Percentiles rank a stretch among this genome's conserved stretches.
phyloP scores from a whole-genome alignment of 2,329 filamentous ascomycete genomes.

The Cladorrhinum sp. region DNA sequence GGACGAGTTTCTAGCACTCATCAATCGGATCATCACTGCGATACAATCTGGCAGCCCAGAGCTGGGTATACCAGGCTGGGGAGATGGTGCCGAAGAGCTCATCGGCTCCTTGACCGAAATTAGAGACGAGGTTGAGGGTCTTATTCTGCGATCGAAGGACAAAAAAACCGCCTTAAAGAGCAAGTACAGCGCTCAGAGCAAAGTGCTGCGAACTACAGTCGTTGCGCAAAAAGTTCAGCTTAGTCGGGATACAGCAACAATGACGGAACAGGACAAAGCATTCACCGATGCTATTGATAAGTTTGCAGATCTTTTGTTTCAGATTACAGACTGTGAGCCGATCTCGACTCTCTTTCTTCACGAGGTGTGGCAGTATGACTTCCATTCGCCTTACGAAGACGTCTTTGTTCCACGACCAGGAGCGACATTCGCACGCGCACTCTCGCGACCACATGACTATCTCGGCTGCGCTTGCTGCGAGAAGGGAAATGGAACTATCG shows the following conservation, averaged over 20 bases:
- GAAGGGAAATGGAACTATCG: conserved; percentile 46
- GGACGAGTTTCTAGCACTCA: conserved; percentile 42
- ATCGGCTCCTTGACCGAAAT: conserved; percentile 39
- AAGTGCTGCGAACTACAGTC: conserved; percentile 71
- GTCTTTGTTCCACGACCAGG: conserved; percentile 74
- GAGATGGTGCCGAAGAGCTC: conserved; percentile 34
- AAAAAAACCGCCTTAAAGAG: conserved; percentile 59
- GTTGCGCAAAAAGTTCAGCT: conserved; percentile 79
- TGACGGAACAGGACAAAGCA: conserved; percentile 67
- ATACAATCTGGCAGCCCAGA: conserved; percentile 37
- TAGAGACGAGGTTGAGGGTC: conserved; percentile 43
- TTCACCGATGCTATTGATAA: conserved; percentile 65
- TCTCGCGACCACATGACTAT: conserved; percentile 73
- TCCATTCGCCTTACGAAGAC: conserved; percentile 64
- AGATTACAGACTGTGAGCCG: conserved; percentile 35
- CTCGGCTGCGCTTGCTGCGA: conserved; percentile 69
- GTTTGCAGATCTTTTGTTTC: conserved; percentile 49
- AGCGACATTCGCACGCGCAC: conserved; percentile 65
- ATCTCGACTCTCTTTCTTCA: conserved; percentile 56
- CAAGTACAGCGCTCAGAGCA: conserved; percentile 69
- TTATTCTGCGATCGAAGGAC: conserved; percentile 46
- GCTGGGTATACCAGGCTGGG: conserved; percentile 24
- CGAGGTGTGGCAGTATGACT: conserved; percentile 75
- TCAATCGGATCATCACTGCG: conserved; percentile 41
- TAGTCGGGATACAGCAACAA: conserved; percentile 67